phyloP scores from a whole-genome alignment of 257 asterid genomes.

The Lithospermum erythrorhizon region DNA sequence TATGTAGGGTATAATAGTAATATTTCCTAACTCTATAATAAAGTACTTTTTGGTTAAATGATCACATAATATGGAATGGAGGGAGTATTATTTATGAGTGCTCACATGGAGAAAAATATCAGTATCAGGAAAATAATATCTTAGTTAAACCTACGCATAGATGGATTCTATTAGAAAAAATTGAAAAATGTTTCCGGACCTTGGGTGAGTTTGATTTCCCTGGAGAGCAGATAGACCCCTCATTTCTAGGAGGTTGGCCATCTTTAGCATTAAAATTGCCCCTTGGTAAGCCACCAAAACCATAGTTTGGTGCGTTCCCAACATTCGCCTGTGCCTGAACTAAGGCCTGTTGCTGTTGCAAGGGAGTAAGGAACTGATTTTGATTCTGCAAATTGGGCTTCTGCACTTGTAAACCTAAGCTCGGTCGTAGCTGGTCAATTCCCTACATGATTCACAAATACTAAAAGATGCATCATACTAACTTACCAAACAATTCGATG shows the following conservation, averaged over 20 bases:
- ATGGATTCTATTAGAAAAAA: no score
- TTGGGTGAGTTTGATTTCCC: slow-evolving; percentile 90
- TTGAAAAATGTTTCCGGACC: slow-evolving; percentile 23
- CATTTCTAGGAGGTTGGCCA: slow-evolving; percentile 87
- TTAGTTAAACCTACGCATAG: no score
- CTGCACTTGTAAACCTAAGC: slow-evolving; percentile 83
- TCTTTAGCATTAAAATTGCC: slow-evolving; percentile 74
- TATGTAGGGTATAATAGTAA: no score
- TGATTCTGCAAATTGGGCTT: slow-evolving; percentile 73
- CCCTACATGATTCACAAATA: slow-evolving; percentile 36
- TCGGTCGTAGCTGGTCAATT: slow-evolving; percentile 84
- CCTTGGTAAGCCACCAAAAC: slow-evolving; percentile 84
- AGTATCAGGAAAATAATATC: no score
- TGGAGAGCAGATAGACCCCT: slow-evolving; percentile 92
- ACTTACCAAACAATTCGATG: neutral
- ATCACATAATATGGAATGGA: no score
- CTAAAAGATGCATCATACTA: neutral
- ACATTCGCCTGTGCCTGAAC: slow-evolving; percentile 75
- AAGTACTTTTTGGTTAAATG: no score
- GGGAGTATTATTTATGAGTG: no score
- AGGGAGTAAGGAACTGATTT: slow-evolving; percentile 73
- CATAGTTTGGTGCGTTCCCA: slow-evolving; percentile 64
- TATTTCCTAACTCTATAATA: no score
- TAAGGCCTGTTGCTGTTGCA: slow-evolving; percentile 91
- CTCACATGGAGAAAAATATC: no score